These are phyloP conservation scores for Rhododendron henanense DNA, from an alignment of 148 eudicot genomes.

Conservation along the genomic window DNA sequence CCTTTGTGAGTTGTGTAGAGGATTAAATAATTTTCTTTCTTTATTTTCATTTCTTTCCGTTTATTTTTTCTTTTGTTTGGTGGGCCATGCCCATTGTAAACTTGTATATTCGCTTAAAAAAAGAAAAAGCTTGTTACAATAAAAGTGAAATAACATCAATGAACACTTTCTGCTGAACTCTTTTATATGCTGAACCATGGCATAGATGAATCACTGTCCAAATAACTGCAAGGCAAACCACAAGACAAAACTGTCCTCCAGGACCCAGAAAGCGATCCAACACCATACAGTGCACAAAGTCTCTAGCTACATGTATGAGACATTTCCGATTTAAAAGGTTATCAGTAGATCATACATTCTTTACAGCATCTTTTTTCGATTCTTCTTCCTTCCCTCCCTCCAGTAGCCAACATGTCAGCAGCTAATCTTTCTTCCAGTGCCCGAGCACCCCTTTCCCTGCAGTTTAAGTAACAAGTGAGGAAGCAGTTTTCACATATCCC, in stretches of 20 bases:
- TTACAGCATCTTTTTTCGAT: constrained; percentile 63
- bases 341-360: constrained; percentile 43
- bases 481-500: background rate
- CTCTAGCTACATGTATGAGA: background rate
- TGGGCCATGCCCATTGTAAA: background rate
- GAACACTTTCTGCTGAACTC: background rate
- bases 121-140: background rate
- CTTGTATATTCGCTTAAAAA: background rate
- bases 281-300: background rate
- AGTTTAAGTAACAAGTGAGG: constrained; percentile 15
- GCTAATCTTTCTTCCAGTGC: constrained; percentile 95
- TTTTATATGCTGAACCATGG: background rate
- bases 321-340: background rate
- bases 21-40: background rate
- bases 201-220: background rate
- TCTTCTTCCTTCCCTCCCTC: too few relatives aligned
- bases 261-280: background rate
- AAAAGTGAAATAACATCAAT: background rate
- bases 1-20: background rate
- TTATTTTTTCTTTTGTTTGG: background rate
- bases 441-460: constrained; percentile 96
- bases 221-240: background rate
- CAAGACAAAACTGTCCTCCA: constrained; percentile 7
- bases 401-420: constrained; percentile 63
- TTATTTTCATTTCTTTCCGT: background rate